These are phyloP conservation scores for Melanogaster broomeanus DNA, from an alignment of 768 basidiomycete species.

Conservation along the genomic window DNA sequence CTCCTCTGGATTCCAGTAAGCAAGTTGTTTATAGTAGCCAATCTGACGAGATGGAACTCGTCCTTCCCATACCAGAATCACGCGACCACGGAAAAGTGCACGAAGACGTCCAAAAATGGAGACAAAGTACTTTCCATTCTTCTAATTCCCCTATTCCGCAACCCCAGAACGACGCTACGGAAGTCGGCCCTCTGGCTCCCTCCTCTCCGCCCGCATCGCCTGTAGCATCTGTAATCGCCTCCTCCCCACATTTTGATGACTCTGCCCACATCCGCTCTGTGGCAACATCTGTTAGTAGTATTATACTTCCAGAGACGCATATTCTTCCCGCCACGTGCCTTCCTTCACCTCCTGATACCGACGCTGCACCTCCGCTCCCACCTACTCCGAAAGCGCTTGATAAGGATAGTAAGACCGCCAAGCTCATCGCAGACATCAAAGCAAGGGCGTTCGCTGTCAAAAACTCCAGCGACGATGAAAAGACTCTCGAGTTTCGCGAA, in stretches of 20 bases:
- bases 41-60: slow-evolving; percentile 64
- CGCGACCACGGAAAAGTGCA: slow-evolving; percentile 33
- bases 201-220: slow-evolving; percentile 10
- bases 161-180: slow-evolving; percentile 14
- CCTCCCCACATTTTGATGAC: slow-evolving; percentile 8
- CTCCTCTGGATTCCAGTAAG: slow-evolving; percentile 22
- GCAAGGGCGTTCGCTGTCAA: slow-evolving; percentile 54
- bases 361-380: slow-evolving; percentile 22
- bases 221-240: slow-evolving; percentile 1
- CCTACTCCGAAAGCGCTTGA: slow-evolving; percentile 35
- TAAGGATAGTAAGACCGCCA: slow-evolving; percentile 47
- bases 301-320: slow-evolving; percentile 16
- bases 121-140: slow-evolving; percentile 29
- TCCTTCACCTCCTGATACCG: slow-evolving; percentile 27
- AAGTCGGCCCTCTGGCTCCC: slow-evolving; percentile 13
- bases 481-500: slow-evolving; percentile 38
- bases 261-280: slow-evolving; percentile 8
- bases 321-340: slow-evolving; percentile 8
- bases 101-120: slow-evolving; percentile 47
- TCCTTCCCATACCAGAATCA: slow-evolving; percentile 25
- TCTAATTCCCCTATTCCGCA: slow-evolving; percentile 4
- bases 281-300: slow-evolving; percentile 1
- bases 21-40: slow-evolving; percentile 63
- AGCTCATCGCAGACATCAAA: slow-evolving; percentile 65
- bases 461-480: slow-evolving; percentile 46